Base-by-base conservation (phyloP, 768 basidiomycete species). In the Phylloporus rhodoxanthus region DNA sequence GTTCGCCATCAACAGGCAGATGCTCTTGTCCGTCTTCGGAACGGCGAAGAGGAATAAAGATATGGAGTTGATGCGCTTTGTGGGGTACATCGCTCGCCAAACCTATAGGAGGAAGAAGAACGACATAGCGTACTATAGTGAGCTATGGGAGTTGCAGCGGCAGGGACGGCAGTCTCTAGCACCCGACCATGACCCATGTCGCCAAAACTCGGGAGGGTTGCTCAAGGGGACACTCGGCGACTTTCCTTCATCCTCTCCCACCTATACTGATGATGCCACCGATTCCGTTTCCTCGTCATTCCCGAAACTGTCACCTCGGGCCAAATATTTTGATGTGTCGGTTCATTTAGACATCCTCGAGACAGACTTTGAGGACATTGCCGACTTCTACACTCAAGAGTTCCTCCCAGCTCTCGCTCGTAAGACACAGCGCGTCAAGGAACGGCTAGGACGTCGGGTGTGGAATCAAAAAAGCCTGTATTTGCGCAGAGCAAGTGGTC, bases 401-500 rank as follows among this genome's bases (percentile, higher is more conserved):
- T 72, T 68, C 28, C 64, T 81, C 11, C 66, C 68, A n/a, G 66
- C 76, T 2, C 54, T 79, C 7, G 75, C 69, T 5, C 78, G 85
- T 9, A 78, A 71, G 15, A 70, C 71, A 3, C 78, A 83, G 53
- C 77, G 87, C 15, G 49, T 80, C n/a, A 87, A 87, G 67, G 86
- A 90, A 67, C 73, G 79, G 26, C 67, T 89, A n/a, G 85, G 85
- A 8, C 79, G 88, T n/a, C 80, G 88, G 10, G 78, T 90, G 1
- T 88, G 85, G 85, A 62, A 55, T 5, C 72, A 64, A 28, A 80
- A 78, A 63, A 68, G 80, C 47, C 55, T 91, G 3, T 90, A 76
- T 57, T 47, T 88, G 41, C 60, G 60, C 23, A 56, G 57, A n/a
- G 48, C 53, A 29, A 36, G 39, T 10, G 11, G 48, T 15, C 74